phyloP scores from a whole-genome alignment of 2,329 filamentous ascomycete genomes.

The Acrodontium crateriforme region DNA sequence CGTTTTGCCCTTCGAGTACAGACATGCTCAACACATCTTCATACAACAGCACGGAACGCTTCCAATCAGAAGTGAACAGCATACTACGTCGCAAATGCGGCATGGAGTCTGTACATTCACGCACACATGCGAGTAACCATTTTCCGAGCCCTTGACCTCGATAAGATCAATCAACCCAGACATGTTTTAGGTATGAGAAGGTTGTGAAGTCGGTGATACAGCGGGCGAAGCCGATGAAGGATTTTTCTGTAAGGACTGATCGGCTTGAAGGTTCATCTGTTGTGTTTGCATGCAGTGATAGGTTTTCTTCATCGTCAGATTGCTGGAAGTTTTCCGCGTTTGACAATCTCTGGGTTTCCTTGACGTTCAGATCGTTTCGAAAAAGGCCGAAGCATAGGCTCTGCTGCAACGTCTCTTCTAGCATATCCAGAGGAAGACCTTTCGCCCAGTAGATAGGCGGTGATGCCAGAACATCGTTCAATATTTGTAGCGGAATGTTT shows the following conservation, averaged over 20 bases:
- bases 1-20: slow-evolving; percentile 1
- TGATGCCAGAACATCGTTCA: neutral
- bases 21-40: slow-evolving; percentile 3
- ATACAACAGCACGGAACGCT: slow-evolving; percentile 1
- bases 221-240: slow-evolving; percentile 15
- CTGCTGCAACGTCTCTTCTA: neutral
- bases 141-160: slow-evolving; percentile 11
- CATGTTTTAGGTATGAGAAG: slow-evolving; percentile 14
- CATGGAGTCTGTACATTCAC: slow-evolving; percentile 9
- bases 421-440: neutral
- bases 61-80: slow-evolving; percentile 8
- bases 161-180: slow-evolving; percentile 10
- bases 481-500: neutral
- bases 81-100: slow-evolving; percentile 12
- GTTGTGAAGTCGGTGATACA: slow-evolving; percentile 16
- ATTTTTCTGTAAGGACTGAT: too few relatives aligned
- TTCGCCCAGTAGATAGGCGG: neutral
- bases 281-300: too few relatives aligned
- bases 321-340: too few relatives aligned
- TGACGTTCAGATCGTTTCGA: neutral
- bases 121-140: slow-evolving; percentile 13
- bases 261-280: too few relatives aligned
- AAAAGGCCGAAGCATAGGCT: neutral
- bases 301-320: too few relatives aligned
- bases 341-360: neutral